Evolutionary conservation across 306 rosid species (phyloP).

Genomic region (Senna siamea): DNA sequence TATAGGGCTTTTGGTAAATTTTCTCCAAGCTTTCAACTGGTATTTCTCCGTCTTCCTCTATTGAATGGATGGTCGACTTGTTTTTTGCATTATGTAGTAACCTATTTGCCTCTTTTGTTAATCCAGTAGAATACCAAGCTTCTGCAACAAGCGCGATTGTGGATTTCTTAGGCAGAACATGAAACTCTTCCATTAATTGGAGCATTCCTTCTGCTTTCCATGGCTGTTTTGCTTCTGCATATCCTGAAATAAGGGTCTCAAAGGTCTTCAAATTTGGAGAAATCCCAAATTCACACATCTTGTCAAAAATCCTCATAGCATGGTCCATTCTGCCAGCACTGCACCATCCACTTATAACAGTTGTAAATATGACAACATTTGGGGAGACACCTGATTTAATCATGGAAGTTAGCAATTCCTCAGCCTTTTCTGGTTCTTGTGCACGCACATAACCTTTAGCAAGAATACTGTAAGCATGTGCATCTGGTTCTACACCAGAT

Average conservation of each 20-base stretch:
- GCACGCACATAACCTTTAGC: slow-evolving; percentile 75
- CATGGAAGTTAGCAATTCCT: slow-evolving; percentile 60
- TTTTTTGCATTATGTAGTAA: slow-evolving; percentile 37
- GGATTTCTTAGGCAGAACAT: slow-evolving; percentile 58
- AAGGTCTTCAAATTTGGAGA: slow-evolving; percentile 75
- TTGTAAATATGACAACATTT: slow-evolving; percentile 71
- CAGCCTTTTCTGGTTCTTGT: slow-evolving; percentile 69
- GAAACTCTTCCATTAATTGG: slow-evolving; percentile 59
- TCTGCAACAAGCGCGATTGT: slow-evolving; percentile 62
- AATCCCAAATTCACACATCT: slow-evolving; percentile 60
- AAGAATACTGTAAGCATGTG: slow-evolving; percentile 72
- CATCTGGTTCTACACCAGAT: slow-evolving; percentile 71
- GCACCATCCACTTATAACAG: slow-evolving; percentile 76
- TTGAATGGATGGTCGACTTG: slow-evolving; percentile 34
- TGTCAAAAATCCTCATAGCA: slow-evolving; percentile 58
- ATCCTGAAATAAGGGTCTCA: slow-evolving; percentile 75
- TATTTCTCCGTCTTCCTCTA: slow-evolving; percentile 37
- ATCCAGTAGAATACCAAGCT: slow-evolving; percentile 67
- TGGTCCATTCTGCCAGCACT: slow-evolving; percentile 69
- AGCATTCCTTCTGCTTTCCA: slow-evolving; percentile 74
- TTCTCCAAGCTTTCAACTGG: slow-evolving; percentile 40
- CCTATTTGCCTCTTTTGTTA: slow-evolving; percentile 61
- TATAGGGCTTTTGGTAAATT: slow-evolving; percentile 47
- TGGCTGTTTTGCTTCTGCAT: slow-evolving; percentile 67
- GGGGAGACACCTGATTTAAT: slow-evolving; percentile 55